phyloP scores from a whole-genome alignment of 352 stramenopile genomes.

The Phytophthora syringae region DNA sequence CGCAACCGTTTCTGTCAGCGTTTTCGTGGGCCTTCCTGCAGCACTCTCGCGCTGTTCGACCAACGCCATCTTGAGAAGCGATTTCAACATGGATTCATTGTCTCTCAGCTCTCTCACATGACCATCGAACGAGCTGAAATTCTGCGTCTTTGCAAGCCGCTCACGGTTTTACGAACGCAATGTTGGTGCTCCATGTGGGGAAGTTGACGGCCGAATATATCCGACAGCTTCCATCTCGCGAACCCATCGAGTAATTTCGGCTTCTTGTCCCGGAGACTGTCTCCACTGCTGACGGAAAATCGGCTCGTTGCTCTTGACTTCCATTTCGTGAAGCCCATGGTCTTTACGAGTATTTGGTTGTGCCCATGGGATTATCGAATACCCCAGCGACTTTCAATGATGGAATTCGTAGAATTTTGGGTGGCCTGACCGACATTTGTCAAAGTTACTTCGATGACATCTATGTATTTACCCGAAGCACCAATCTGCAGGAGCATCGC shows the following conservation, averaged over 20 bases:
- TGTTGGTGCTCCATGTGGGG: slow-evolving; percentile 5
- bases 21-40: too few species aligned
- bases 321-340: slow-evolving; percentile 8
- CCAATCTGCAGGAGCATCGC: background rate
- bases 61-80: too few species aligned
- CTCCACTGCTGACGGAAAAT: background rate
- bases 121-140: too few species aligned
- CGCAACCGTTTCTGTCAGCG: too few species aligned
- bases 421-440: slow-evolving; percentile 3
- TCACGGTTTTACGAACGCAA: slow-evolving; percentile 37
- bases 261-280: background rate
- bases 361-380: slow-evolving; percentile 29
- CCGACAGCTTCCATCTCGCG: background rate
- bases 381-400: slow-evolving; percentile 12
- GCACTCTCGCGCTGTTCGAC: too few species aligned
- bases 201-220: slow-evolving; percentile 3
- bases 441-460: slow-evolving; percentile 18
- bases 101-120: too few species aligned
- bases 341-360: slow-evolving; percentile 27
- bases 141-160: too few species aligned
- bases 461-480: slow-evolving; percentile 9
- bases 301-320: background rate
- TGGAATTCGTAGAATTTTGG: slow-evolving; percentile 4
- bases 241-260: background rate
- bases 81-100: too few species aligned